Base-by-base conservation (phyloP, 2,329 filamentous ascomycete genomes). In the Cercospora zeae-maydis region DNA sequence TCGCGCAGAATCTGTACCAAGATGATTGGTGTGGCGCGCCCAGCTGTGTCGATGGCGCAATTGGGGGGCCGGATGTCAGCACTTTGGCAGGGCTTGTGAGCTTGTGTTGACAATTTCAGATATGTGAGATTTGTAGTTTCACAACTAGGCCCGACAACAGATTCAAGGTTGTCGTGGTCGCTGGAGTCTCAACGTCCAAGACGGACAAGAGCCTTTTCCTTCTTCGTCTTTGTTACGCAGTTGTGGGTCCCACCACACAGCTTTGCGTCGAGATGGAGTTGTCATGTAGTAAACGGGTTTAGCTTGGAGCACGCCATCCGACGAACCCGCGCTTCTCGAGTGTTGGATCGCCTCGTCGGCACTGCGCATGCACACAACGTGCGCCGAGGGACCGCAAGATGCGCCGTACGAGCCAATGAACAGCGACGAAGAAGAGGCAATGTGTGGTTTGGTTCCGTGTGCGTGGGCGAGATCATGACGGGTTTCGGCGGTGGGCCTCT, bases 261-360 rank as follows among this genome's bases (percentile, higher is more conserved):
- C n/a, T 19, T 57, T 52, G 49, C 51, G 30, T 49, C 21, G 47
- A 19, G n/a, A 61, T 61, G 51, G 37, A 55, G 51, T 61, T 14
- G 49, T 16, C n/a, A 37, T 27, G 59, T 51, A 30, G 59, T 51
- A 30, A 58, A 57, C 42, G 54, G 62, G 62, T 58, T 64, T 64
- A 64, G 62, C 62, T 36, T 61, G 19, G 24, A 64, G 62, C 62
- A 64, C 62, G 62, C 62, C 45, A 64, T 64, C 51, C 55, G 54
- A 62, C 59, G 51, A 62, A 16, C 53, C 42, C 45, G 54, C 54
- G 54, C 54, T 31, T 45, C 54, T 57, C 24, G 24, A 34, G 27
- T 24, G 47, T 16, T 42, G 39, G 27, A 36, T 51, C 61, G 61
- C 61, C 30, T 31, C 51, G 58, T 64, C 54, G 62, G 53, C 58